Conservation (phyloP, 2,329 filamentous ascomycete species). For the Shiraia bambusicola region DNA sequence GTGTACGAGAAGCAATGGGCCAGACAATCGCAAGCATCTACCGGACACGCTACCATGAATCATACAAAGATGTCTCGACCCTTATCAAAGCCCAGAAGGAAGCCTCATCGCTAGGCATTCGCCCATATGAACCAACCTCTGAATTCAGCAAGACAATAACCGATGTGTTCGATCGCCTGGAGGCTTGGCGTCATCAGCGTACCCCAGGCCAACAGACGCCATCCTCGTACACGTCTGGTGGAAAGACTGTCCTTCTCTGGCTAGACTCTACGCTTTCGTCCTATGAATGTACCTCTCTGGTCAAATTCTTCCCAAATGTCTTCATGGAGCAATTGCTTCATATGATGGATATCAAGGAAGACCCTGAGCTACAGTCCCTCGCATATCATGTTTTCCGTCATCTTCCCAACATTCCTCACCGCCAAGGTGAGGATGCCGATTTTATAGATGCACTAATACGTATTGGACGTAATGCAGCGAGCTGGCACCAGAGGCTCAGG, state of each 20-base stretch:
- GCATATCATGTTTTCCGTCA: slow-evolving; percentile 98
- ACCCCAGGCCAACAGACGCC: slow-evolving; percentile 87
- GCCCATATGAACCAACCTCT: slow-evolving; percentile 76
- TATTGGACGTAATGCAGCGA: slow-evolving; percentile 79
- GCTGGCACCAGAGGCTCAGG: slow-evolving; percentile 93
- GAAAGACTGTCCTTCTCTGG: slow-evolving; percentile 95
- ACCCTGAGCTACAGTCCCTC: slow-evolving; percentile 88
- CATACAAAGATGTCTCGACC: slow-evolving; percentile 75
- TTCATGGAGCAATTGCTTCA: slow-evolving; percentile 93
- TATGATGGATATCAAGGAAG: slow-evolving; percentile 99
- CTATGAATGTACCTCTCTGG: slow-evolving; percentile 87
- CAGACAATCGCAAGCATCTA: slow-evolving; percentile 85
- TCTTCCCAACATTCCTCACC: slow-evolving; percentile 91
- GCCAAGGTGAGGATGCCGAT: slow-evolving; percentile 76
- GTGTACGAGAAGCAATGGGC: slow-evolving; percentile 92
- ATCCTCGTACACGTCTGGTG: slow-evolving; percentile 90
- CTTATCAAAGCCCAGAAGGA: slow-evolving; percentile 78
- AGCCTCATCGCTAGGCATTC: slow-evolving; percentile 77
- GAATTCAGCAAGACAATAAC: slow-evolving; percentile 73
- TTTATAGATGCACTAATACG: slow-evolving; percentile 86
- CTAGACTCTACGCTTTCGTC: slow-evolving; percentile 88
- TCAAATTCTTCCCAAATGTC: slow-evolving; percentile 84
- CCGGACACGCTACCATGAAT: slow-evolving; percentile 90
- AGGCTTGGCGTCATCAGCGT: slow-evolving; percentile 84
- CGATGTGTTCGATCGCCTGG: slow-evolving; percentile 75